These are phyloP conservation scores for Lycium ferocissimum DNA, from an alignment of 257 asterid genomes.

Conservation along the genomic window DNA sequence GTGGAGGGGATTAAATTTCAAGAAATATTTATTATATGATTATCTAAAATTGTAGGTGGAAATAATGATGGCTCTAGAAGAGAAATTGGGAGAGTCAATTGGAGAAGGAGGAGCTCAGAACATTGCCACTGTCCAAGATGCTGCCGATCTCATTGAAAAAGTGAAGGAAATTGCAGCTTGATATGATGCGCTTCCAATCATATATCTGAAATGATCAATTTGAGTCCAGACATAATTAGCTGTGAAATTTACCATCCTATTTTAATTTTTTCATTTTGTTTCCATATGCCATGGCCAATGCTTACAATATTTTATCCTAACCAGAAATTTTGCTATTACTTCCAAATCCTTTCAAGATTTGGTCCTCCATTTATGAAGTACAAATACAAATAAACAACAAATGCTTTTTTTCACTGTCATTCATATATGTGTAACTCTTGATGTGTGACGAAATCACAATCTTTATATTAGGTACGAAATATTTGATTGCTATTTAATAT, in stretches of 20 bases:
- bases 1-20: too few relatives aligned
- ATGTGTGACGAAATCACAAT: not conserved
- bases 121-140: too few relatives aligned
- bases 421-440: not conserved
- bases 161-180: too few relatives aligned
- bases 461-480: not conserved
- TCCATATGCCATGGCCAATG: not conserved
- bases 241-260: too few relatives aligned
- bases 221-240: slow-evolving; percentile 33
- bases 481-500: not conserved
- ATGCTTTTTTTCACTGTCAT: not conserved
- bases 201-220: slow-evolving; percentile 31
- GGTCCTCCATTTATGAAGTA: not conserved
- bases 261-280: too few relatives aligned
- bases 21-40: too few relatives aligned
- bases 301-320: not conserved
- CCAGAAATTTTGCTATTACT: not conserved
- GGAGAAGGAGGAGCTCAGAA: slow-evolving; percentile 27
- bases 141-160: too few relatives aligned
- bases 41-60: slow-evolving; percentile 37
- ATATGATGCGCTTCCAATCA: too few relatives aligned
- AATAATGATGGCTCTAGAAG: slow-evolving; percentile 64
- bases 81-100: slow-evolving; percentile 54
- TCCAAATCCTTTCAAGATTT: not conserved
- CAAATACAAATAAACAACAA: not conserved